Conservation (phyloP, 257 asterid genomes). For the Datura wrightii region DNA sequence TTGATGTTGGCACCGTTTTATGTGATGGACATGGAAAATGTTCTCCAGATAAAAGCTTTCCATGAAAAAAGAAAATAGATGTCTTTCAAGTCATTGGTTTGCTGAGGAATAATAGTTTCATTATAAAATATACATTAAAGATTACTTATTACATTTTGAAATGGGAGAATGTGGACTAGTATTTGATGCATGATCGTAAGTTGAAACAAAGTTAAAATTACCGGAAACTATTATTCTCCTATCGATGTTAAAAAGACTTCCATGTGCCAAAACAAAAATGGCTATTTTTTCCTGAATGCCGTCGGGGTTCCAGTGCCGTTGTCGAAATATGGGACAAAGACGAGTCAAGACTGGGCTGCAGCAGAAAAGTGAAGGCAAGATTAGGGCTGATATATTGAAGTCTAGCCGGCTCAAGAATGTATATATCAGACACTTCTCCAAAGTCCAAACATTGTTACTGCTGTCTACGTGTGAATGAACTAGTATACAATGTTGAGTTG, state of each 20-base stretch:
- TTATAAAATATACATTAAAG: no score
- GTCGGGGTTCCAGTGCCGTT: conserved; percentile 77
- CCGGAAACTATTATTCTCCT: no score
- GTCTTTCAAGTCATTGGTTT: no score
- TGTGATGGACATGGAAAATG: no score
- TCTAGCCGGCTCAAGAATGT: not conserved
- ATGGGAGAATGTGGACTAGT: no score
- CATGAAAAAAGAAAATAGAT: no score
- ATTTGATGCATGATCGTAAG: no score
- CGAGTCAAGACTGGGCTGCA: conserved; percentile 59
- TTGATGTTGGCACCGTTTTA: not conserved
- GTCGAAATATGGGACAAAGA: conserved; percentile 78
- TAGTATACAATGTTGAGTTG: not conserved
- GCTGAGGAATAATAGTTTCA: not conserved
- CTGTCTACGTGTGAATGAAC: not conserved
- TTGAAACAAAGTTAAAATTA: no score
- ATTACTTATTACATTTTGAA: not conserved
- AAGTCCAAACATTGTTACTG: not conserved
- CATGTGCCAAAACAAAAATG: no score
- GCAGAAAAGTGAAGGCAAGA: conserved; percentile 30
- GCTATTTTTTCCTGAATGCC: no score
- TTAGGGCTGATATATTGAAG: not conserved
- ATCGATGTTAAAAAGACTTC: no score
- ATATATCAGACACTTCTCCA: not conserved
- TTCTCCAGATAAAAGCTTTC: no score